Base-by-base conservation (phyloP, 352 stramenopile species). In the Phytophthora europaea region DNA sequence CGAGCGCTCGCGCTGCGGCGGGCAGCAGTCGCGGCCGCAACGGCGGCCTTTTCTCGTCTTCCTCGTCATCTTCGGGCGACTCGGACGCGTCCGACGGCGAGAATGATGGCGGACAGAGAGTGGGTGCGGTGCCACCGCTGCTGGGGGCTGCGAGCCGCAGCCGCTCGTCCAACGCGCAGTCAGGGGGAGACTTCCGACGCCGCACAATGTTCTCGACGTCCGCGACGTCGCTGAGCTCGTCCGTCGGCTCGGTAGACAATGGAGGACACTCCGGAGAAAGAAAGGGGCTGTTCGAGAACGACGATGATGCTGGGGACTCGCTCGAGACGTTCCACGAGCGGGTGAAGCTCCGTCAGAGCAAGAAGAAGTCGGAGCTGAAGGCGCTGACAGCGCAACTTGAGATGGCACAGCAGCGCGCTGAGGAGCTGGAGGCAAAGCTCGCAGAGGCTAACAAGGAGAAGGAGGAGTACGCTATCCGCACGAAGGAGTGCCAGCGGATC, bases 401-500 rank as follows among this genome's bases (percentile, higher is more conserved):
- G 28, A 64, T 31, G 2, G 72, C 78, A 12, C 70, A 83, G 26
- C 65, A 73, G 18, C 78, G 63, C 0, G 63, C 69, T 2, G 61
- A 66, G 8, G 72, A 84, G 12, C 54, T 92, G 4, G 82, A 87
- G 48, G 70, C 51, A n/a, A 69, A 71, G 59, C 68, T 93, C 0
- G 43, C 22, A 36, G 36, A 65, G 6, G 73, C 79, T 9, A 73
- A 61, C n/a, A 83, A 80, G 48, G 81, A 88, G 57, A 93, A 91
- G 56, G 78, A 87, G 8, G 87, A 93, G 68, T 84, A 58, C 45
- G 77, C 73, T 38, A 95, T 94, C 66, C 84, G 88, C 56, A 90
- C 88, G 63, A 88, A 91, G 47, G 88, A 95, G 54, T 95, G 88
- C 61, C 87, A 95, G 53, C 80, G 85, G 6, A 90, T 94, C 43